Evolutionary conservation across 805 yeast genomes (phyloP).

Genomic region (Wickerhamiella dianesei): DNA sequence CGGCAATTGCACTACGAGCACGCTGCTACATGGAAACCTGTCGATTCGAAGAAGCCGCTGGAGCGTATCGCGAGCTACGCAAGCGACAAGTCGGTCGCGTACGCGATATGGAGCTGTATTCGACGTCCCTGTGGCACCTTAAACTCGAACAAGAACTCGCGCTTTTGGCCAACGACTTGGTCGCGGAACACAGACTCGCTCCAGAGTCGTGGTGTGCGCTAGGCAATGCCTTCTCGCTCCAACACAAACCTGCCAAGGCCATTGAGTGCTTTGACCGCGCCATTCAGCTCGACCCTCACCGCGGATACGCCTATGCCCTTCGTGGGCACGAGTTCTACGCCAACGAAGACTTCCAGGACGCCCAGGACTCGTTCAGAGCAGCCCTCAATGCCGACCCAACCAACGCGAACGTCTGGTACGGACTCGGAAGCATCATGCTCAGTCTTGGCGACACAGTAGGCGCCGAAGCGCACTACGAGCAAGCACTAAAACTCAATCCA

Average conservation of each 20-base stretch:
- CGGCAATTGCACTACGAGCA: conserved; percentile 73
- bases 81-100: conserved; percentile 61
- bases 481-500: conserved; percentile 81
- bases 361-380: conserved; percentile 65
- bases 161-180: conserved; percentile 64
- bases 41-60: conserved; percentile 64
- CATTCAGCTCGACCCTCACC: conserved; percentile 47
- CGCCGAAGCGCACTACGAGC: conserved; percentile 77
- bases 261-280: conserved; percentile 77
- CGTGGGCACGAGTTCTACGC: conserved; percentile 87
- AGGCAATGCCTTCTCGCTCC: conserved; percentile 77
- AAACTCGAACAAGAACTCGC: conserved; percentile 68
- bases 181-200: conserved; percentile 43
- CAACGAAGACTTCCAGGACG: conserved; percentile 81
- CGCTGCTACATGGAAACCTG: conserved; percentile 76
- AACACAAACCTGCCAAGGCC: conserved; percentile 79
- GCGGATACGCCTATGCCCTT: conserved; percentile 80
- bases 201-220: conserved; percentile 86
- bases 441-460: conserved; percentile 70
- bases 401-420: conserved; percentile 91
- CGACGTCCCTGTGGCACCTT: conserved; percentile 87
- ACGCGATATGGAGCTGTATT: conserved; percentile 81
- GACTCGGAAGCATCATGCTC: conserved; percentile 86
- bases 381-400: conserved; percentile 66
- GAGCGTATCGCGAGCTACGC: conserved; percentile 49